Evolutionary conservation across 2,329 filamentous ascomycete genomes (phyloP).

Genomic region (Aspergillus transmontanensis): DNA sequence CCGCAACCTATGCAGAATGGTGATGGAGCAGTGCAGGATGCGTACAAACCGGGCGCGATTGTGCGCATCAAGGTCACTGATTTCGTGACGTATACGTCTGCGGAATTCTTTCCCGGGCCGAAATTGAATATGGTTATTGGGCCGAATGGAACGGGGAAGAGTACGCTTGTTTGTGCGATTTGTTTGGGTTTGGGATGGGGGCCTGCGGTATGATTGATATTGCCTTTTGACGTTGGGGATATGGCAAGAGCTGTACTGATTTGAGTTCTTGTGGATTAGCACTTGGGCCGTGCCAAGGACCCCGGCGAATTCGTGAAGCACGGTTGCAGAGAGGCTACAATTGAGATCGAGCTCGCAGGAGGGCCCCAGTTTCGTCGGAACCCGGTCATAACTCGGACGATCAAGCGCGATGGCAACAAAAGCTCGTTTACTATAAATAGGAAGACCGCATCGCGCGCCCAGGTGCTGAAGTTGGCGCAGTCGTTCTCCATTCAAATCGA

Average conservation of each 20-base stretch:
- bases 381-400: slow-evolving; percentile 72
- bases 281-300: slow-evolving; percentile 82
- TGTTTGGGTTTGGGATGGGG: slow-evolving; percentile 88
- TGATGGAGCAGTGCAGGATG: slow-evolving; percentile 19
- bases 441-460: slow-evolving; percentile 60
- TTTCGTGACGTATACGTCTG: slow-evolving; percentile 93
- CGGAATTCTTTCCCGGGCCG: slow-evolving; percentile 87
- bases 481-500: slow-evolving; percentile 90
- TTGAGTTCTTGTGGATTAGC: slow-evolving; percentile 39
- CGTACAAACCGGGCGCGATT: slow-evolving; percentile 71
- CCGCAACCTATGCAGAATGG: neutral
- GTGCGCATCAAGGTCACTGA: slow-evolving; percentile 82
- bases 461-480: slow-evolving; percentile 67
- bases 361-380: slow-evolving; percentile 61
- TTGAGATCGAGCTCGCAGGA: slow-evolving; percentile 87
- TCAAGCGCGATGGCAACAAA: slow-evolving; percentile 80
- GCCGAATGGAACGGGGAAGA: slow-evolving; percentile 98
- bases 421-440: slow-evolving; percentile 78
- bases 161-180: slow-evolving; percentile 94
- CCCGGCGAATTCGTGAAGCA: slow-evolving; percentile 93
- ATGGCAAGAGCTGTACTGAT: neutral
- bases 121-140: slow-evolving; percentile 98
- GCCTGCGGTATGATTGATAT: slow-evolving; percentile 54
- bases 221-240: neutral
- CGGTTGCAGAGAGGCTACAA: slow-evolving; percentile 72